Base-by-base conservation (phyloP, 2,329 filamentous ascomycete genomes). In the Fusarium euwallaceae region DNA sequence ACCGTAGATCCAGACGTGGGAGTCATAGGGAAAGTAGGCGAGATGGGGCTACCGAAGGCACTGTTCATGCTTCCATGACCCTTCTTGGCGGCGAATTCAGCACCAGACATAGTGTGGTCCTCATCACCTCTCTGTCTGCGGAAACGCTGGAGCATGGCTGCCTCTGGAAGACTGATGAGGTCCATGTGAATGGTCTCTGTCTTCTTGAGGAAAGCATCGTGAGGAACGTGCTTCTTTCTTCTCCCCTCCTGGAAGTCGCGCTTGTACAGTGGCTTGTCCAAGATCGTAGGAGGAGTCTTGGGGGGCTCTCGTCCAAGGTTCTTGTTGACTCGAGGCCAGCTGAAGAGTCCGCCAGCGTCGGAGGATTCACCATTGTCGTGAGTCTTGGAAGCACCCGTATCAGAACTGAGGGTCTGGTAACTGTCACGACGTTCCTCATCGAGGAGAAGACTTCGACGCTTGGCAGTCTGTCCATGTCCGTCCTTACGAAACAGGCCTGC, bases 111-210 rank as follows among this genome's bases (percentile, higher is more conserved):
- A 1, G 81, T 84, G 56, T 84, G 82, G 39, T 84, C 83, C 63
- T 84, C 83, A 56, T 84, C 81, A 8, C 82, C 83, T 16, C 81
- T 69, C 20, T 81, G 77, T 45, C 81, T 70, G 22, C 82, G 80
- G 27, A 79, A 75, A 9, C 78, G 77, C 55, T 84, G 83, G 20
- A 81, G 32, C 69, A 78, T 78, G 3, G 82, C 82, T 16, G 83
- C 83, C 39, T 84, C 83, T 1, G 80, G 79, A 17, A 85, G 74
- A 62, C 83, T 83, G 56, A 85, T 81, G 14, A 85, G 77, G 11
- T 80, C 78, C 39, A 84, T 84, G 1, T 79, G 82, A 2, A 84
- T 76, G 3, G 75, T 78, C 4, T 80, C 76, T 29, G 81, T 75
- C 6, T 77, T 73, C 20, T 67, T 66, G 8, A 74, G 22, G 9